Evolutionary conservation across 2,329 filamentous ascomycete species (phyloP), one percentile per base, ranked within the genome.

Genomic region (Fusarium hostae): DNA sequence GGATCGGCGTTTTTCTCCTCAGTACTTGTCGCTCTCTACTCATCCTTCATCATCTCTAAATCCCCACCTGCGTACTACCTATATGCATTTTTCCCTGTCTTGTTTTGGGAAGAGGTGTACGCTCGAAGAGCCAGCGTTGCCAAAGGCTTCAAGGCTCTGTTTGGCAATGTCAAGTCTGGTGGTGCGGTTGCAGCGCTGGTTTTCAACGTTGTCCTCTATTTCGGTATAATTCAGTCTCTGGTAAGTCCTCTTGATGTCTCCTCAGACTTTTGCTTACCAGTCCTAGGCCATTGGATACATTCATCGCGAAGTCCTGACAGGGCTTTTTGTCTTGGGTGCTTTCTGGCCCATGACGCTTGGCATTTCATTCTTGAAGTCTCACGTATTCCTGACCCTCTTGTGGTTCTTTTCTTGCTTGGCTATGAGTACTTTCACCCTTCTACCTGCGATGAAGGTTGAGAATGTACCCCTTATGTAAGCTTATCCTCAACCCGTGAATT

Each of bases 71-170:
- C 93, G 5, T 99, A 99, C 80, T 99, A 98, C 77, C 89, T 90
- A 4, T 99, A 99, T 79, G 93, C 92, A 1, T 88, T 97, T 75
- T 99, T 99, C 80, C 96, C 96, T 0, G 90, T 97, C 5, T 88
- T 94, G 63, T 98, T 99, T 83, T 99, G 96, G 96, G 95, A 98
- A 81, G 95, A 98, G 77, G 93, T 98, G 0, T 95, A 92, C 80
- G 93, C 93, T 6, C 89, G 92, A 32, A 88, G 94, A 61, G 85
- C 87, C 48, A 93, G 93, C 44, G 81, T 98, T 16, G 77, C 83
- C 9, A 87, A 90, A 68, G 95, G 94, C 6, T 86, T 87, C 56
- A 87, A 86, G 70, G 86, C 88, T 54, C 83, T 98, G 12, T 90
- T 97, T 72, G 86, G 88, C 2, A 87, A 95, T 72, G 83, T 95